Conservation (phyloP, 768 basidiomycete genomes). For the Pulveroboletus sp. region DNA sequence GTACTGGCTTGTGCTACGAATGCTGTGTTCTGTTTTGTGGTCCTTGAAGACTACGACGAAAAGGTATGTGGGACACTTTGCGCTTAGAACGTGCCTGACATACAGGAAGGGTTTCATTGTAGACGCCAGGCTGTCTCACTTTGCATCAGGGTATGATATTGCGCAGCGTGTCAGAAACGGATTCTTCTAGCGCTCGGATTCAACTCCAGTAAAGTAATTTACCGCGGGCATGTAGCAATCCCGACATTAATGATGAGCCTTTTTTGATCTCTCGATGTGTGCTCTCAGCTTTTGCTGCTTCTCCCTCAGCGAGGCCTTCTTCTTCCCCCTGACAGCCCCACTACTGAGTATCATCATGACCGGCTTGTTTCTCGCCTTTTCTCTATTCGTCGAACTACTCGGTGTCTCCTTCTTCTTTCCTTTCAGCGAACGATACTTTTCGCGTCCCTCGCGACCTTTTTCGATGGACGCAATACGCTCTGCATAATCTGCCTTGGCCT, state of each 20-base stretch:
- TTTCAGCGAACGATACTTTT: slow-evolving; percentile 86
- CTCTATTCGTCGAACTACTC: slow-evolving; percentile 86
- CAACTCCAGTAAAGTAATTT: background rate
- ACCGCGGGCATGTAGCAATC: background rate
- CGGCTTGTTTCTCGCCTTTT: slow-evolving; percentile 92
- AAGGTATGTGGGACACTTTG: slow-evolving; percentile 38
- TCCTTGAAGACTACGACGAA: slow-evolving; percentile 46
- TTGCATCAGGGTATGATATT: slow-evolving; percentile 66
- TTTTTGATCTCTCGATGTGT: slow-evolving; percentile 72
- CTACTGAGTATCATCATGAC: slow-evolving; percentile 90
- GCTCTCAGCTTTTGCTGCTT: slow-evolving; percentile 76
- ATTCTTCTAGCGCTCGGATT: slow-evolving; percentile 13
- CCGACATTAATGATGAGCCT: slow-evolving; percentile 26
- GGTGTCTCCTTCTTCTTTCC: slow-evolving; percentile 85
- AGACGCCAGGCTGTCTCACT: slow-evolving; percentile 74
- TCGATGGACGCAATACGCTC: slow-evolving; percentile 89
- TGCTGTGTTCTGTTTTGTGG: background rate
- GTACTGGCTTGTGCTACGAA: background rate
- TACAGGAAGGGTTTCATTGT: slow-evolving; percentile 51
- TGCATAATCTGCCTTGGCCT: slow-evolving; percentile 88
- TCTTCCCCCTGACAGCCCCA: slow-evolving; percentile 72
- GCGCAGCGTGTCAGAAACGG: slow-evolving; percentile 37
- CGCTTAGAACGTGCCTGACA: background rate
- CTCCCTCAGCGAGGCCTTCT: slow-evolving; percentile 74
- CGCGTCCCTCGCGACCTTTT: slow-evolving; percentile 90